A percentile compares a stretch with the other conserved stretches of the same genome.
phyloP scores from a whole-genome alignment of 2,329 filamentous ascomycete species.

The Cladorrhinum sp. region DNA sequence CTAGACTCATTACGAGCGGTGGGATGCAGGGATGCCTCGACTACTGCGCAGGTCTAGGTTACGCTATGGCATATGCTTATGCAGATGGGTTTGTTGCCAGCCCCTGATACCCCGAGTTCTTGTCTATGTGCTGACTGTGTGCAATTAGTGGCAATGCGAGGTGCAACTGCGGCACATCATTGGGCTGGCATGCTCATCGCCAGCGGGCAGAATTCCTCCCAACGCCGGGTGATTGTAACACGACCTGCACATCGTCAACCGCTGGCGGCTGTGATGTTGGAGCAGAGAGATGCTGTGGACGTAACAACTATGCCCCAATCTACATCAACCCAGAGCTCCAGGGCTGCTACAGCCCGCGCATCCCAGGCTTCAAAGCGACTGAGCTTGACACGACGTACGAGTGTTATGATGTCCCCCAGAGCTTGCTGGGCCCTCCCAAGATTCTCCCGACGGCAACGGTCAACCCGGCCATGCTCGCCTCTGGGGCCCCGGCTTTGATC shows the following conservation, averaged over 20 bases:
- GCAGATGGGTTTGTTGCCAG: slow-evolving; percentile 1
- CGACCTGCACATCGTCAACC: slow-evolving; percentile 1
- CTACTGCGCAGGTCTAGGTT: slow-evolving; percentile 20
- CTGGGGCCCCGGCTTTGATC: slow-evolving; percentile 2
- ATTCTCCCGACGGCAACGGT: background rate
- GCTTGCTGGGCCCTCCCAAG: slow-evolving; percentile 13
- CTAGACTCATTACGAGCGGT: slow-evolving; percentile 1
- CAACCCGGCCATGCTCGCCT: background rate
- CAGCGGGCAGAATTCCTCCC: slow-evolving; percentile 9
- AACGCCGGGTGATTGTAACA: slow-evolving; percentile 11
- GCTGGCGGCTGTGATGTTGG: slow-evolving; percentile 25
- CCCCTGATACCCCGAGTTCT: background rate
- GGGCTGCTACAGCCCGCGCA: slow-evolving; percentile 40
- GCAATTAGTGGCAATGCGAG: background rate
- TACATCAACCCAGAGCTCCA: slow-evolving; percentile 50
- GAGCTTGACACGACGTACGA: slow-evolving; percentile 15
- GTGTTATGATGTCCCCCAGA: slow-evolving; percentile 22
- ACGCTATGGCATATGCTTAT: slow-evolving; percentile 16
- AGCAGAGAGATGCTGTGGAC: slow-evolving; percentile 27
- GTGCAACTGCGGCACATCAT: slow-evolving; percentile 21
- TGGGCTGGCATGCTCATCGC: slow-evolving; percentile 13
- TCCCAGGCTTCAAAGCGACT: slow-evolving; percentile 27
- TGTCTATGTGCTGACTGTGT: background rate
- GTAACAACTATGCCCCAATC: slow-evolving; percentile 40
- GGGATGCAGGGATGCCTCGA: slow-evolving; percentile 16